Evolutionary conservation across 768 basidiomycete genomes (phyloP).

Genomic region (Kwoniella sp.): DNA sequence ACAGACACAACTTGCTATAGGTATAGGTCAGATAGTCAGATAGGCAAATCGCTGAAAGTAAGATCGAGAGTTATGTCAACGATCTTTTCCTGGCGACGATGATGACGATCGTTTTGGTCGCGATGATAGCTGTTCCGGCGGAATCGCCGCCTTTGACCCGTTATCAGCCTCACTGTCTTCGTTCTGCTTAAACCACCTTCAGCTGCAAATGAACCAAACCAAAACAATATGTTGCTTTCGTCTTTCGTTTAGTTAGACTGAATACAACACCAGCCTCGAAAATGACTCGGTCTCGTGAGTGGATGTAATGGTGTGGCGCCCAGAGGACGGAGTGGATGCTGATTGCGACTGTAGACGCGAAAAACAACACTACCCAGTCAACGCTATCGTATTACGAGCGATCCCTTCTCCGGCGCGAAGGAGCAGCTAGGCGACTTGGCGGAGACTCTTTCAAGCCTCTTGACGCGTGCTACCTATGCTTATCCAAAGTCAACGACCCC

Average conservation of each 20-base stretch:
- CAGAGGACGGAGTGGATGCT: neutral
- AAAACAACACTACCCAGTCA: slow-evolving; percentile 48
- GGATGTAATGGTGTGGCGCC: neutral
- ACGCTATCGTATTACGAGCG: slow-evolving; percentile 49
- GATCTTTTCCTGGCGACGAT: neutral
- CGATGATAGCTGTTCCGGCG: neutral
- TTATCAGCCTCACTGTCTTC: slow-evolving; percentile 1
- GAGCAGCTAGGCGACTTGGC: slow-evolving; percentile 61
- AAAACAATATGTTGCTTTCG: too few relatives aligned
- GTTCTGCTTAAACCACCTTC: too few relatives aligned
- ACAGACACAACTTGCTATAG: too few relatives aligned
- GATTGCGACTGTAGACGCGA: slow-evolving; percentile 31
- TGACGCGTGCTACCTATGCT: slow-evolving; percentile 86
- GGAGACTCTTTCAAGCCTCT: slow-evolving; percentile 91
- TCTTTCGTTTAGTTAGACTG: too few relatives aligned
- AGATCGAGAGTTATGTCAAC: too few relatives aligned
- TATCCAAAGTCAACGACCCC: slow-evolving; percentile 79
- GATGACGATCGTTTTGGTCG: neutral
- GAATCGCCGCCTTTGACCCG: neutral
- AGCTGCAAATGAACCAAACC: too few relatives aligned
- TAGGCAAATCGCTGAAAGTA: too few relatives aligned
- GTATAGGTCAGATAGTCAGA: too few relatives aligned
- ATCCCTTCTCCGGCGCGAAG: slow-evolving; percentile 39
- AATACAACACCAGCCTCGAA: too few relatives aligned
- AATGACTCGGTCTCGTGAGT: slow-evolving; percentile 29